Evolutionary conservation across 257 asterid genomes (phyloP), one percentile per base, ranked within the genome.

Genomic region (Henckelia pumila): DNA sequence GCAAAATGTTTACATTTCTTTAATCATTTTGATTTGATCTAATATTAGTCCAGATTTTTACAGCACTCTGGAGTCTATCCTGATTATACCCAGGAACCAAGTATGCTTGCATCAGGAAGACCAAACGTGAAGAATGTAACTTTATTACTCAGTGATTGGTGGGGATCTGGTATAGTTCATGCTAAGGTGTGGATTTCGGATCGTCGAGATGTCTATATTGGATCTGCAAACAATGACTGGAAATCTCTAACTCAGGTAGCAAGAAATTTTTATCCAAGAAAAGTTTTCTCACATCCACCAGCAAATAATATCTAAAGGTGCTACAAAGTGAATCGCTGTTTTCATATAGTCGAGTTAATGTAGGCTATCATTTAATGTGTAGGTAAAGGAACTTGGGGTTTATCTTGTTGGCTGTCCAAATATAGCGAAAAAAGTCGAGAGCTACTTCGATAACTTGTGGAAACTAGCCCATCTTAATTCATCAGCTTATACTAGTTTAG

Each of bases 61-160:
- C 97, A 91, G 95, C 96, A 88, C 82, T 91, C 95, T 20, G 97
- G 97, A 35, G 87, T 88, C 33, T 91, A 80, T 79, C 96, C 97
- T 14, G 95, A 88, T 76, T 88, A 83, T 74, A 86, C 92, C 1
- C 77, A 81, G 60, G 97, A 91, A 73, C 76, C 97, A 61, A 78
- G 92, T 7, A 52, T 70, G 33, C 89, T 91, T 5, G 96, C 97
- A 6, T 79, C 79, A 17, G 92, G 95, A 65, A 82, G 91, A 78
- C 83, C 89, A 25, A 88, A 88, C 69, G 97, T 91, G 73, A 74
- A 86, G 81, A 88, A 75, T 67, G 83, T 86, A 8, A 91, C 97
- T 16, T 82, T 91, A 74, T 69, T 88, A 64, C 84, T 88, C 8
- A 68, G 76, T 35, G 83, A 91, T 55, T 91, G 97, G 97, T 83